Conservation (phyloP, 495 filamentous ascomycete genomes). For the Aspergillus homomorphus region DNA sequence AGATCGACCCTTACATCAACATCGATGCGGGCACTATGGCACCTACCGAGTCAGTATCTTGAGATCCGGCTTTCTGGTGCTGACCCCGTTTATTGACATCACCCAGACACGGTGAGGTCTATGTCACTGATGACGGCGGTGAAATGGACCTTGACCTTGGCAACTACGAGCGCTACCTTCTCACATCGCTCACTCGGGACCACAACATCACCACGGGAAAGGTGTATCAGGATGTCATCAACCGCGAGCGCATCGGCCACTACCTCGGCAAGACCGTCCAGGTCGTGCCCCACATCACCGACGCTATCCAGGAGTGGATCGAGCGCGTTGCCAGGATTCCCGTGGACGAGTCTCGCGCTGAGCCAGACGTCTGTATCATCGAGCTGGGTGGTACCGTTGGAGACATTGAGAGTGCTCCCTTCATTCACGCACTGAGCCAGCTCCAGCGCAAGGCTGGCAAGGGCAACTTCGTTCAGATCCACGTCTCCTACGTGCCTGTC, state of each 20-base stretch:
- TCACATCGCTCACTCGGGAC: slow-evolving; percentile 68
- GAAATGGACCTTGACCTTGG: slow-evolving; percentile 92
- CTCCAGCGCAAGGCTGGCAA: slow-evolving; percentile 68
- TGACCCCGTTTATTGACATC: slow-evolving; percentile 13
- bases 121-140: slow-evolving; percentile 71
- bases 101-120: slow-evolving; percentile 67
- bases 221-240: slow-evolving; percentile 85
- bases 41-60: slow-evolving; percentile 64
- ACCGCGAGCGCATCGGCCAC: slow-evolving; percentile 71
- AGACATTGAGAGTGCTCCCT: slow-evolving; percentile 88
- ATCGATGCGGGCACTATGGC: slow-evolving; percentile 82
- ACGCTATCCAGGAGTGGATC: slow-evolving; percentile 88
- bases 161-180: slow-evolving; percentile 87
- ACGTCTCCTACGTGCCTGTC: slow-evolving; percentile 77
- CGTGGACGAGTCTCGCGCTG: slow-evolving; percentile 77
- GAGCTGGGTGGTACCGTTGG: slow-evolving; percentile 69
- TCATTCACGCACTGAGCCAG: slow-evolving; percentile 83
- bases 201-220: slow-evolving; percentile 97
- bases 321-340: slow-evolving; percentile 80
- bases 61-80: not conserved
- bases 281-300: slow-evolving; percentile 79
- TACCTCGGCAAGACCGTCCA: slow-evolving; percentile 94
- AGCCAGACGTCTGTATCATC: slow-evolving; percentile 89
- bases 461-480: slow-evolving; percentile 81
- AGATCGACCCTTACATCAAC: slow-evolving; percentile 60